Evolutionary conservation across 1,284 basidiomycete genomes (phyloP), one percentile per base, ranked within the genome.

Genomic region (Bjerkandera adusta): DNA sequence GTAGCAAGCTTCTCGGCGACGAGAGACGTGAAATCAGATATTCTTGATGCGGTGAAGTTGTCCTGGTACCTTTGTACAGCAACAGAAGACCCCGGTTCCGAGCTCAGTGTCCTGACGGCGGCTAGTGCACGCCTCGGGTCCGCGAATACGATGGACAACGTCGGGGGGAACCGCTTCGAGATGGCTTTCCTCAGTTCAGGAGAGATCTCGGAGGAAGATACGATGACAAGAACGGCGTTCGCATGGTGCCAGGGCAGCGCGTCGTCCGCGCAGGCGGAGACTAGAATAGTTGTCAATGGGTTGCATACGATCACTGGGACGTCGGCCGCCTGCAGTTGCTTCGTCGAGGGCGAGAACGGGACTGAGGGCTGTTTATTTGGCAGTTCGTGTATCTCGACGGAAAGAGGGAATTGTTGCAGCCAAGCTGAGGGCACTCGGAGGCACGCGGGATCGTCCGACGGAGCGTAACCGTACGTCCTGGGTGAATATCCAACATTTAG

Each of bases 11-110:
- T 26, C 12, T 49, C 36, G 4, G 29, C 16, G 3, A 54, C 43
- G 1, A 47, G 15, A 4, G 56, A 26, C 2, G 81, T 56, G 32
- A 68, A 56, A 4, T 59, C 56, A 25, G 66, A 61, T 18, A 87
- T 60, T n/a, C 71, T 68, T 12, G 86, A 88, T 10, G 66, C 73
- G 15, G 75, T 59, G 46, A 76, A 78, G n/a, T 80, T 73, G 50
- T 78, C 72, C 58, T 86, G 83, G 61, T 81, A 89, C 47, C 65
- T 67, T 52, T 84, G 79, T 10, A 89, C 70, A 20, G 75, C 70
- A 3, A 67, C 54, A 10, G 77, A 54, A 4, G 77, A 77, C 10
- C 62, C 64, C 0, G 75, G 66, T 33, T 76, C 64, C 10, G 68
- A 52, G 45, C 69, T 72, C 33, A 89, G 64, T 5, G 68, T 55